These are phyloP conservation scores for Fusarium graminum DNA, from an alignment of 2,329 filamentous ascomycete species.

Conservation along the genomic window DNA sequence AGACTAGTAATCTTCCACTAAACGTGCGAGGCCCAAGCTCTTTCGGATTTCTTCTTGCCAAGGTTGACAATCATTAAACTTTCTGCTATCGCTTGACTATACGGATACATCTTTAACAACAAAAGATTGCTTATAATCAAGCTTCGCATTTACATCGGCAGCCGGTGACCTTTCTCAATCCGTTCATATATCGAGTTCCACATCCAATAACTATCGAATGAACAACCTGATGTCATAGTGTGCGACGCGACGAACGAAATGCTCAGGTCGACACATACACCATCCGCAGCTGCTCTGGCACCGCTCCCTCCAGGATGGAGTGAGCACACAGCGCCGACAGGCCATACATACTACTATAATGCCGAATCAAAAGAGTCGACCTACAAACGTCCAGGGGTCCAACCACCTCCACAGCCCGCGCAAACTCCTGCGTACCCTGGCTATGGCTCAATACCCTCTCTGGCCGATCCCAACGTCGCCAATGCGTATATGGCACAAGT, in stretches of 20 bases:
- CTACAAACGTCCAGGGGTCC: slow-evolving; percentile 77
- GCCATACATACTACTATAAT: slow-evolving; percentile 92
- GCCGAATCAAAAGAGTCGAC: slow-evolving; percentile 85
- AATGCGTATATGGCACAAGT: slow-evolving; percentile 72
- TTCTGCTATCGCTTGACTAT: slow-evolving; percentile 3
- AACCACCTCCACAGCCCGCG: slow-evolving; percentile 31
- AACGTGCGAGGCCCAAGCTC: slow-evolving; percentile 32
- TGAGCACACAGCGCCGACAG: slow-evolving; percentile 90
- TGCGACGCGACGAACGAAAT: slow-evolving; percentile 57
- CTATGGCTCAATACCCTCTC: slow-evolving; percentile 52
- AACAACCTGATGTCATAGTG: slow-evolving; percentile 31
- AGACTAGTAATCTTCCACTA: slow-evolving; percentile 1
- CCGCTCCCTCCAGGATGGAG: slow-evolving; percentile 87
- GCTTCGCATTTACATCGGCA: background rate
- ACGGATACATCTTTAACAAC: background rate
- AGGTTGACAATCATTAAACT: slow-evolving; percentile 1
- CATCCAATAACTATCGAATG: too few species aligned
- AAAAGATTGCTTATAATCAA: background rate
- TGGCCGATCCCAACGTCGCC: slow-evolving; percentile 68
- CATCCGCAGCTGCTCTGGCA: slow-evolving; percentile 62
- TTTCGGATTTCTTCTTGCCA: slow-evolving; percentile 15
- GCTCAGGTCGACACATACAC: slow-evolving; percentile 83
- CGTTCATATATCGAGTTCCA: background rate
- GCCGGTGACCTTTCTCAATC: background rate
- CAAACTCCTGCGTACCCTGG: slow-evolving; percentile 45